phyloP scores from a whole-genome alignment of 2,329 filamentous ascomycete genomes.

The Scedosporium boydii region DNA sequence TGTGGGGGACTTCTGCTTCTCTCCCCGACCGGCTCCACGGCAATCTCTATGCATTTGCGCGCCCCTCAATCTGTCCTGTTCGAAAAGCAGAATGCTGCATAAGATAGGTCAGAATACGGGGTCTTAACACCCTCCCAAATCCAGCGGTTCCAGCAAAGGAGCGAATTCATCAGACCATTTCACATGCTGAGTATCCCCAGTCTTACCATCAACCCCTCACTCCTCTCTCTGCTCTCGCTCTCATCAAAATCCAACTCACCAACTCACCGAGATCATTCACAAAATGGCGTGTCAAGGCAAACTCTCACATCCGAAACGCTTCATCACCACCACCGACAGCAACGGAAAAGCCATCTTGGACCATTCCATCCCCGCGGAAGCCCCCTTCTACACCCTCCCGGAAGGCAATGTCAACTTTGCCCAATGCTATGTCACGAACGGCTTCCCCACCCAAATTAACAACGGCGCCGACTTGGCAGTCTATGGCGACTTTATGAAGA shows the following conservation, averaged over 20 bases:
- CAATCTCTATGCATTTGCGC: neutral
- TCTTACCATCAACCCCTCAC: neutral
- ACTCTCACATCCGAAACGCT: conserved; percentile 12
- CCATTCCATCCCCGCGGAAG: conserved; percentile 10
- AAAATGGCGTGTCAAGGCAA: conserved; percentile 12
- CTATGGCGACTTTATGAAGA: conserved; percentile 22
- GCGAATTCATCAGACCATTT: neutral
- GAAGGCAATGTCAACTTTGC: conserved; percentile 24
- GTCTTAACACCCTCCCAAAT: no score
- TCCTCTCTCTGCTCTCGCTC: neutral
- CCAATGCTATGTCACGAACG: conserved; percentile 30
- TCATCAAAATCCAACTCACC: conserved; percentile 7
- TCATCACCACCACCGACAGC: conserved; percentile 9
- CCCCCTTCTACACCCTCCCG: conserved; percentile 21
- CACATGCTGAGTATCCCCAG: neutral
- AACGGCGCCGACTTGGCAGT: conserved; percentile 26
- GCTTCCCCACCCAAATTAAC: conserved; percentile 29
- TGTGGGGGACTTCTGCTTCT: no score
- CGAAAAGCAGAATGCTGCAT: neutral
- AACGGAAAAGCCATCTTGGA: conserved; percentile 11
- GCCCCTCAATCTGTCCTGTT: neutral
- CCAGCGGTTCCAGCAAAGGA: neutral
- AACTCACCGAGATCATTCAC: neutral
- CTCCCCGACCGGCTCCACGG: no score
- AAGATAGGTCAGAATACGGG: no score